A percentile compares a stretch with the other conserved stretches of the same genome.
phyloP scores from a whole-genome alignment of 345 rosid genomes.

The Eucalyptus globulus region DNA sequence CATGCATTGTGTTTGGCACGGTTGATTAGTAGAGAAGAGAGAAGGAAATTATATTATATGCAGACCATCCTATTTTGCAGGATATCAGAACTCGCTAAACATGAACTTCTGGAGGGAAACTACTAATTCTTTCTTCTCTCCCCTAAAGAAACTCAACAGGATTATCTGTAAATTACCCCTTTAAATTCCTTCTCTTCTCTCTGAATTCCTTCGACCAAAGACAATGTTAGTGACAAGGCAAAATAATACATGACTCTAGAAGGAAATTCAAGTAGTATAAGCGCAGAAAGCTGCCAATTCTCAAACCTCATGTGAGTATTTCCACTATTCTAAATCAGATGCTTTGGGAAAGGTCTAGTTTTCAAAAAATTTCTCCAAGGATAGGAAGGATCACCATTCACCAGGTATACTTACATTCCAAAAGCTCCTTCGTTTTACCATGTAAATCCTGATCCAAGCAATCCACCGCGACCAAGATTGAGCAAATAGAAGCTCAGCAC shows the following conservation, averaged over 20 bases:
- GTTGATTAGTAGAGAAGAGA: not conserved
- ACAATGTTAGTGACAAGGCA: not conserved
- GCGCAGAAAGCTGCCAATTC: not conserved
- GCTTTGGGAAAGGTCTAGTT: not conserved
- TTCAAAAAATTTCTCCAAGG: not conserved
- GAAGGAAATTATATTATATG: not conserved
- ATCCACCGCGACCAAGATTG: not conserved
- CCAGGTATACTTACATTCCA: not conserved
- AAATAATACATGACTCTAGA: not conserved
- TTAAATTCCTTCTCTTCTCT: not conserved
- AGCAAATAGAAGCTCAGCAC: not conserved
- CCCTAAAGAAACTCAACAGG: not conserved
- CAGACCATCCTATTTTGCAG: not conserved
- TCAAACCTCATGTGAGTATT: not conserved
- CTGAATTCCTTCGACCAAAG: not conserved
- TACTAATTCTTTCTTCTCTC: not conserved
- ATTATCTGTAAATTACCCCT: not conserved
- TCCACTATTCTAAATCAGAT: not conserved
- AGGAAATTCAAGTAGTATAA: not conserved
- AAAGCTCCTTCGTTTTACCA: not conserved
- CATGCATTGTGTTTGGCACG: not conserved
- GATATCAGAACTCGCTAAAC: not conserved
- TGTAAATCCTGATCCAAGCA: not conserved
- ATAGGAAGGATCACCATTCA: not conserved
- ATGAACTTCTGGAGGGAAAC: not conserved